phyloP scores from a whole-genome alignment of 2,329 filamentous ascomycete species.

The Gnomoniopsis sp. region DNA sequence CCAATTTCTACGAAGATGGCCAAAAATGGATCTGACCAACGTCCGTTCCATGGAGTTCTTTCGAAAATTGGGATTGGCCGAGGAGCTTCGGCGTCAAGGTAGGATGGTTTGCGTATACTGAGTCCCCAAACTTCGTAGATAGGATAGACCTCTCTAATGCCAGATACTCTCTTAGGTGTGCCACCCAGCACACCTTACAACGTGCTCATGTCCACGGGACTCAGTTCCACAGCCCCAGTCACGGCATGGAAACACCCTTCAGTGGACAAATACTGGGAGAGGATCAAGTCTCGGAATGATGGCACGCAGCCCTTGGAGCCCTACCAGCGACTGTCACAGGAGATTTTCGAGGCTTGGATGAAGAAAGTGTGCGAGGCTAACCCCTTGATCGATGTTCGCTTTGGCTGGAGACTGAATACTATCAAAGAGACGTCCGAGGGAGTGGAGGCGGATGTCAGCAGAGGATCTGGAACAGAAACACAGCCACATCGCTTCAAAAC shows the following conservation, averaged over 20 bases:
- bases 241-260: conserved; percentile 18
- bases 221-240: conserved; percentile 15
- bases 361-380: conserved; percentile 22
- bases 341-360: conserved; percentile 33
- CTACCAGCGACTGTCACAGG: conserved; percentile 30
- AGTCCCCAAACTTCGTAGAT: background rate
- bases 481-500: background rate
- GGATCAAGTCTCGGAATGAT: conserved; percentile 28
- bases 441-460: background rate
- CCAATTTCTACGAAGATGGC: conserved; percentile 24
- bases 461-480: background rate
- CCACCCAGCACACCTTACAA: conserved; percentile 17
- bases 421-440: background rate
- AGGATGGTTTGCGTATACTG: too few relatives aligned
- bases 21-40: conserved; percentile 37
- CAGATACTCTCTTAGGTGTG: conserved; percentile 1
- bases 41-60: conserved; percentile 33
- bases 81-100: conserved; percentile 22
- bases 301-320: conserved; percentile 29
- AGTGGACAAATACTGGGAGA: conserved; percentile 18
- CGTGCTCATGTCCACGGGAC: conserved; percentile 20
- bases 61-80: conserved; percentile 25
- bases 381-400: conserved; percentile 24
- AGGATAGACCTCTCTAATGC: background rate
- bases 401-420: conserved; percentile 26